Evolutionary conservation across 1,139 yeast genomes (phyloP).

Genomic region (Zygotorulaspora mrakii): DNA sequence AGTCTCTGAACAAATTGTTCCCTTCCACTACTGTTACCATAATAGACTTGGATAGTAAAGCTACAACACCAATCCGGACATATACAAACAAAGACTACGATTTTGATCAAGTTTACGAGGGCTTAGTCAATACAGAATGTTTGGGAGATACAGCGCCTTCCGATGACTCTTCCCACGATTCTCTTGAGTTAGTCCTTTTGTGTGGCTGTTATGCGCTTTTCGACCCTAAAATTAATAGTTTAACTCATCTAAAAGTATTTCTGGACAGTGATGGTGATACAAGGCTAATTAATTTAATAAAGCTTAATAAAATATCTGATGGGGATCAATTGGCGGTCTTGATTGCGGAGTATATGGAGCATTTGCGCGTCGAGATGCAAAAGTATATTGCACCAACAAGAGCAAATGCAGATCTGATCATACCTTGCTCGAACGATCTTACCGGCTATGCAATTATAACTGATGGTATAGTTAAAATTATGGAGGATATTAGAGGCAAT

Average conservation of each 20-base stretch:
- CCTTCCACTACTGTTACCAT: conserved; percentile 37
- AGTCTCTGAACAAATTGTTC: conserved; percentile 25
- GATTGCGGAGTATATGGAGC: conserved; percentile 56
- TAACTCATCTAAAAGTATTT: conserved; percentile 66
- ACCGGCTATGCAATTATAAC: conserved; percentile 61
- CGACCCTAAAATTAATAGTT: conserved; percentile 53
- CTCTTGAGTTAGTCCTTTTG: conserved; percentile 48
- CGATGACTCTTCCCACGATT: conserved; percentile 20
- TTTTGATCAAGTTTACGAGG: conserved; percentile 35
- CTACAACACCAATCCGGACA: conserved; percentile 3
- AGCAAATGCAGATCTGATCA: conserved; percentile 72
- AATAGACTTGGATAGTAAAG: conserved; percentile 42
- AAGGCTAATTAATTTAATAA: conserved; percentile 72
- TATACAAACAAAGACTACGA: conserved; percentile 38
- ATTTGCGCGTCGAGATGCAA: conserved; percentile 73
- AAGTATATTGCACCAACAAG: conserved; percentile 73
- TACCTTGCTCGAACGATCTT: conserved; percentile 56
- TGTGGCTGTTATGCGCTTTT: conserved; percentile 82
- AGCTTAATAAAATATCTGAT: conserved; percentile 34
- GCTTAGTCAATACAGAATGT: conserved; percentile 11
- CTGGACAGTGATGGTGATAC: conserved; percentile 87
- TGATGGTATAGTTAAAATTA: conserved; percentile 61
- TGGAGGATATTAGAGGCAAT: conserved; percentile 28
- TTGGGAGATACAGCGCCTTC: conserved; percentile 6
- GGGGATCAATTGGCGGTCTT: conserved; percentile 45